Conservation (phyloP, 228 moss, liverwort and hornwort genomes). For the Sphagnum magellanicum region DNA sequence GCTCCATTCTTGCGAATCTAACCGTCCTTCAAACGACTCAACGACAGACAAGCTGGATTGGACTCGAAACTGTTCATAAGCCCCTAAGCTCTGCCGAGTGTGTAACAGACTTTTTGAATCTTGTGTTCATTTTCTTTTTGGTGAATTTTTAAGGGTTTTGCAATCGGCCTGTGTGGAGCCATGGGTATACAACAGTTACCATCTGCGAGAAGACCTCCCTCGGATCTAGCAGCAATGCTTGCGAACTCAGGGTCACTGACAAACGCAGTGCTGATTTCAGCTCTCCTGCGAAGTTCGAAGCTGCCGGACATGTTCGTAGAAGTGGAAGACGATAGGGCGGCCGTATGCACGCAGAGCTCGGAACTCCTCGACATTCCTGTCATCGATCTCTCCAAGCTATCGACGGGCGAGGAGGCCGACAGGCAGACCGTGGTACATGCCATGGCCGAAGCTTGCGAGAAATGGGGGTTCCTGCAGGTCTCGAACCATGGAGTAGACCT, state of each 20-base stretch:
- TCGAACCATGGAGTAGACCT: conserved; percentile 44
- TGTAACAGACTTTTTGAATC: too few relatives aligned
- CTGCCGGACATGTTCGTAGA: conserved; percentile 49
- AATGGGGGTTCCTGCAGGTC: conserved; percentile 49
- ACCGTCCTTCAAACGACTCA: too few relatives aligned
- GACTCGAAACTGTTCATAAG: too few relatives aligned
- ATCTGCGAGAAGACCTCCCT: conserved; percentile 2
- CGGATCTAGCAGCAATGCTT: conserved; percentile 4
- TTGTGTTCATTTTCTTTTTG: too few relatives aligned
- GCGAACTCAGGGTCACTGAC: conserved; percentile 9
- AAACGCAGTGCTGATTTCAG: conserved; percentile 39
- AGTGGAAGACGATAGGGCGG: conserved; percentile 31
- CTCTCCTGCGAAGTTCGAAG: conserved; percentile 37
- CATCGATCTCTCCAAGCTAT: conserved; percentile 30
- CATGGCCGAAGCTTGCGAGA: conserved; percentile 26
- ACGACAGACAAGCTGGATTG: too few relatives aligned
- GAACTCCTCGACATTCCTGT: conserved; percentile 29
- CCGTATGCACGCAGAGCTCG: conserved; percentile 3
- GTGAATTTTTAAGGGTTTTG: too few relatives aligned
- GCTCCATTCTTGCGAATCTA: too few relatives aligned
- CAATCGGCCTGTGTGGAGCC: background rate
- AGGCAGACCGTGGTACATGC: conserved; percentile 20
- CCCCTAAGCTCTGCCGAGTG: too few relatives aligned
- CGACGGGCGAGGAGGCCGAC: conserved; percentile 9
- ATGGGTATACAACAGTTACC: conserved; percentile 9